Percentiles rank a stretch among this genome's conserved stretches.
Evolutionary conservation across 1,139 yeast species (phyloP).

Genomic region (Sporopachydermia cereana): DNA sequence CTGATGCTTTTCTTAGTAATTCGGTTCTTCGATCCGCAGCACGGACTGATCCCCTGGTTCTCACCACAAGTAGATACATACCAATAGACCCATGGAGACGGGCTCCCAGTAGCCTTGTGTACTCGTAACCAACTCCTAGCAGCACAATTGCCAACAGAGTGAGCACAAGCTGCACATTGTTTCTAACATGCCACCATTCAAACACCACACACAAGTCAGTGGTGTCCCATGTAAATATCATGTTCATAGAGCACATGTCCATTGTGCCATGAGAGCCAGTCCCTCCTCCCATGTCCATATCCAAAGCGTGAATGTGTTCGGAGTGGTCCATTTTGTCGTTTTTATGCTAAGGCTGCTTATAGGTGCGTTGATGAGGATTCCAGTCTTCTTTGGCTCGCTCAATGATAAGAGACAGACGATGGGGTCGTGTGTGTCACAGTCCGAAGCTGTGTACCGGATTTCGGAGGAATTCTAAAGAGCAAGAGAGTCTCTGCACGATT

Average conservation of each 20-base stretch:
- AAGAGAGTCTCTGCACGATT: no score
- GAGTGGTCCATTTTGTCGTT: conserved; percentile 25
- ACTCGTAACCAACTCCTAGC: conserved; percentile 53
- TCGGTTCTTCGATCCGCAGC: neutral
- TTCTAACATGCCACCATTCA: conserved; percentile 67
- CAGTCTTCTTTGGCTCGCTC: no score
- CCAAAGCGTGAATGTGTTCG: conserved; percentile 20
- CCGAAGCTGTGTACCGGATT: no score
- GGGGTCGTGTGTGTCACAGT: no score
- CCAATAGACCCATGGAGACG: neutral
- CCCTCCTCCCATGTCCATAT: conserved; percentile 13
- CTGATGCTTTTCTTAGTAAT: neutral
- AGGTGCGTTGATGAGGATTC: no score
- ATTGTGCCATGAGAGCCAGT: conserved; percentile 7
- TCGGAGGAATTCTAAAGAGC: no score
- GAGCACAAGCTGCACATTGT: conserved; percentile 37
- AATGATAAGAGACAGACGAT: no score
- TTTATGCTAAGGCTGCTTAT: no score
- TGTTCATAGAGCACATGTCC: conserved; percentile 55
- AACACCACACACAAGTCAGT: conserved; percentile 60
- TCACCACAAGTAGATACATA: neutral
- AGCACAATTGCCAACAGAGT: conserved; percentile 39
- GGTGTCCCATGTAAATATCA: conserved; percentile 80
- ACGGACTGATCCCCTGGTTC: neutral
- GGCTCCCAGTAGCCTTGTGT: conserved; percentile 23